Evolutionary conservation across 371 early-diverging fungal genomes (phyloP).

Genomic region (Racocetra persica): DNA sequence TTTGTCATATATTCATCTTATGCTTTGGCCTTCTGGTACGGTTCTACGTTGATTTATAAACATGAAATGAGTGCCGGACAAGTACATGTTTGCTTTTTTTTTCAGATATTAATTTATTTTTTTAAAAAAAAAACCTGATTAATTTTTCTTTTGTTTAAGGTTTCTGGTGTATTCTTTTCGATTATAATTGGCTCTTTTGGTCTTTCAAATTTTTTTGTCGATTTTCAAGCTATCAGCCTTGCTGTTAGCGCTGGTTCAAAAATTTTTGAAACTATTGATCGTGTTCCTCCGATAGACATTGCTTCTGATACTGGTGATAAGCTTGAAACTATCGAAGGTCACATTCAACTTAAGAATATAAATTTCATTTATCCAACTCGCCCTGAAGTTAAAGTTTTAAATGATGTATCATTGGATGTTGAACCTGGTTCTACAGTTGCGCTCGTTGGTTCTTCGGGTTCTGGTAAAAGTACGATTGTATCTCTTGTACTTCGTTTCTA

Average conservation of each 20-base stretch:
- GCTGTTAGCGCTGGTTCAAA: conserved; percentile 69
- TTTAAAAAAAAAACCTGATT: too few species aligned
- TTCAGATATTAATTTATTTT: too few species aligned
- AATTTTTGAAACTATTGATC: conserved; percentile 80
- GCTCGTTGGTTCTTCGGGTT: conserved; percentile 84
- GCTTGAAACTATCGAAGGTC: conserved; percentile 60
- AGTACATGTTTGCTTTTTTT: conserved; percentile 52
- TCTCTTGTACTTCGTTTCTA: conserved; percentile 93
- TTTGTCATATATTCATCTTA: conserved; percentile 72
- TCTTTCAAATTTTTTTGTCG: conserved; percentile 63
- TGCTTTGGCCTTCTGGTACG: conserved; percentile 71
- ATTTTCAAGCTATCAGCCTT: conserved; percentile 64
- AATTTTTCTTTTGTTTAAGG: not conserved
- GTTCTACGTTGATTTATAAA: conserved; percentile 56
- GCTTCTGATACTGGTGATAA: conserved; percentile 60
- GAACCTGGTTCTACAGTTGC: conserved; percentile 80
- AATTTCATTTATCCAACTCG: conserved; percentile 80
- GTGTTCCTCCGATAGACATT: conserved; percentile 64
- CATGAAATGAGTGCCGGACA: conserved; percentile 52
- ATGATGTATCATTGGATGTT: conserved; percentile 65
- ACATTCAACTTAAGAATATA: conserved; percentile 77
- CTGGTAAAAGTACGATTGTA: conserved; percentile 91
- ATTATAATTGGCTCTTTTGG: conserved; percentile 59
- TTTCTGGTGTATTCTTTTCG: conserved; percentile 65
- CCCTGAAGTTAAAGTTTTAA: conserved; percentile 73